Base-by-base conservation (phyloP, 208 protist genomes). In the Leishmania guyanensis region DNA sequence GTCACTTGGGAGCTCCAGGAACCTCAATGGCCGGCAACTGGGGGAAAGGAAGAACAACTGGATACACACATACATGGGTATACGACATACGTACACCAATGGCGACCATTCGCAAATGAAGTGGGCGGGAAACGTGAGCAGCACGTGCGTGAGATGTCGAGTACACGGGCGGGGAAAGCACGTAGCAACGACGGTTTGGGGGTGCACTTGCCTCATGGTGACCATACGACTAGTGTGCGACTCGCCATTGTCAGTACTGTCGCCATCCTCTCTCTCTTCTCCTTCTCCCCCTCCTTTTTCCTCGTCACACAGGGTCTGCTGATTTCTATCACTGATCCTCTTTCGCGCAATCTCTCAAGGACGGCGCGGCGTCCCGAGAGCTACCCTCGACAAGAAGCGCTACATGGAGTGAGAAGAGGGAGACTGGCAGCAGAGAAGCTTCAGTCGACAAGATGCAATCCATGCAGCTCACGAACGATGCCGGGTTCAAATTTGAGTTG, bases 401-500 rank as follows among this genome's bases (percentile, higher is more conserved):
- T 65, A 33, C 51, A 75, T 48, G 8, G 56, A 69, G 22, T 1
- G 53, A 43, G 22, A 62, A 48, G 5, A 78, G 39, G 14, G n/a
- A 51, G 53, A 76, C 26, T 54, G 54, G 36, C 48, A n/a, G 66
- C 36, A 71, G 68, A 50, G 50, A 36, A n/a, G 65, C 82, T 80
- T 46, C 75, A 64, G 39, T 82, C 77, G 77, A 62, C 43, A 58
- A 51, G 12, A 89, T 89, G 86, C 86, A 89, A 73, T 51, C 81
- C 33, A 66, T 72, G 58, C 89, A 89, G 82, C 80, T 94, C 22
- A 96, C 92, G 1, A 88, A 90, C 36, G 90, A 96, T 87, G 87
- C 92, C n/a, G 90, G 88, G 3, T 92, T 91, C 84, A 93, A 96
- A 80, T 93, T 91, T 60, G 88, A 88, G 50, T 84, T 96, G 39